These are phyloP conservation scores for Fusarium neocosmosporiellum DNA, from an alignment of 2,329 filamentous ascomycete genomes.

Conservation along the genomic window DNA sequence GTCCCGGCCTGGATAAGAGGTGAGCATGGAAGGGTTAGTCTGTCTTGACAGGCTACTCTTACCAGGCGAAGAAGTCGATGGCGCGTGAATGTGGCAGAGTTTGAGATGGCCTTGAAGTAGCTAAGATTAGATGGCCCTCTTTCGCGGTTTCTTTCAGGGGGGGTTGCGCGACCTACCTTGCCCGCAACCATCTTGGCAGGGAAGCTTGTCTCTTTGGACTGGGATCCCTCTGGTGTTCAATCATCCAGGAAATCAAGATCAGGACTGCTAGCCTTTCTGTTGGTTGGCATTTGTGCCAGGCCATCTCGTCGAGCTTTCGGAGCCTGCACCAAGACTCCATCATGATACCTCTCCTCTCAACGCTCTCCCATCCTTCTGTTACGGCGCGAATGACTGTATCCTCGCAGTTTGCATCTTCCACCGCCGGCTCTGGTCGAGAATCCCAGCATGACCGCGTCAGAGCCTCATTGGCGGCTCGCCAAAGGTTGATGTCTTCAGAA, in stretches of 20 bases:
- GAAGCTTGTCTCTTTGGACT: not conserved
- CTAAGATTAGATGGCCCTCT: not conserved
- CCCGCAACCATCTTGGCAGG: not conserved
- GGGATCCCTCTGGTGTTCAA: not conserved
- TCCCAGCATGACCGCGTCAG: not conserved
- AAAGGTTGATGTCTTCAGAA: not conserved
- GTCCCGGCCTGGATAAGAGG: not conserved
- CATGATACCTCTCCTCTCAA: not conserved
- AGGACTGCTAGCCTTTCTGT: not conserved
- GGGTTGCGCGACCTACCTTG: not conserved
- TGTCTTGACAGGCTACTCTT: not conserved
- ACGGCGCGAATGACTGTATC: not conserved
- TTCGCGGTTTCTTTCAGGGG: not conserved
- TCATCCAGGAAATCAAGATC: not conserved
- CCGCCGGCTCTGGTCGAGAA: not conserved
- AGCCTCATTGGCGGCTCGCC: not conserved
- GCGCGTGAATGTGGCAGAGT: not conserved
- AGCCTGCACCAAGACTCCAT: not conserved
- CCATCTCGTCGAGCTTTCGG: not conserved
- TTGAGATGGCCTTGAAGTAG: not conserved
- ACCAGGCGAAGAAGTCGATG: not conserved
- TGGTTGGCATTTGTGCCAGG: not conserved
- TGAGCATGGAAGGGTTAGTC: not conserved
- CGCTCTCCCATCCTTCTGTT: not conserved
- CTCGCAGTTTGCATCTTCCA: not conserved